These are phyloP conservation scores for Botryotinia calthae DNA, from an alignment of 2,329 filamentous ascomycete genomes.

Conservation along the genomic window DNA sequence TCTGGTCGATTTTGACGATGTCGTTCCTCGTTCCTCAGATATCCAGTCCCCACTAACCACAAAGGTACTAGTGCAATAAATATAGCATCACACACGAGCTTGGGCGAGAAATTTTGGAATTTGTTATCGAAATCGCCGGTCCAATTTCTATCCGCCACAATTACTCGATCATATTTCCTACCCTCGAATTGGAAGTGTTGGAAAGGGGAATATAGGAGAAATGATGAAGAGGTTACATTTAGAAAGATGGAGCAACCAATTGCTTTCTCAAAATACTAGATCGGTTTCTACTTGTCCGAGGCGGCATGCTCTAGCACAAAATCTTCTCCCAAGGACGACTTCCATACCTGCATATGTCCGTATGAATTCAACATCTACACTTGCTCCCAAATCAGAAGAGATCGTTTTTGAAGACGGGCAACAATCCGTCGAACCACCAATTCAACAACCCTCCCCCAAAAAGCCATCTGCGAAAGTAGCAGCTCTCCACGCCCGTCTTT, in stretches of 20 bases:
- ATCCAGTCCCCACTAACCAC: background rate
- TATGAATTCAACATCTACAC: slow-evolving; percentile 27
- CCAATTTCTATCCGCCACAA: slow-evolving; percentile 4
- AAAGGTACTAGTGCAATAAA: slow-evolving; percentile 7
- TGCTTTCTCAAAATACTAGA: slow-evolving; percentile 47
- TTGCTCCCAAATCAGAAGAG: slow-evolving; percentile 23
- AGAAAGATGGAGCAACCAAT: slow-evolving; percentile 58
- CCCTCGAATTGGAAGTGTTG: slow-evolving; percentile 16
- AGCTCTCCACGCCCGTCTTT: slow-evolving; percentile 85
- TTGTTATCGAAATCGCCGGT: slow-evolving; percentile 17
- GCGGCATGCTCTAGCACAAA: slow-evolving; percentile 49
- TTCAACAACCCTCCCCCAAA: background rate
- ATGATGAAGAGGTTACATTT: slow-evolving; percentile 61
- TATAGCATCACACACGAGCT: slow-evolving; percentile 19
- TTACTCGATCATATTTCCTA: slow-evolving; percentile 1
- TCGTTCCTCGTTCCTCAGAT: slow-evolving; percentile 13
- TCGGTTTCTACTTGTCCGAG: slow-evolving; percentile 45
- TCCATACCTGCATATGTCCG: slow-evolving; percentile 42
- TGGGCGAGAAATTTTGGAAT: slow-evolving; percentile 22
- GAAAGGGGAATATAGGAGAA: slow-evolving; percentile 23
- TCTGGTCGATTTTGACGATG: slow-evolving; percentile 4
- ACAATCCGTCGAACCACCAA: background rate
- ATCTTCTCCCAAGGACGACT: slow-evolving; percentile 46
- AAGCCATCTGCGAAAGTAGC: slow-evolving; percentile 78
- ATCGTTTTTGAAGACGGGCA: slow-evolving; percentile 34